Evolutionary conservation across 495 filamentous ascomycete genomes (phyloP), one percentile per base, ranked within the genome.

Genomic region (Aspergillus steynii): DNA sequence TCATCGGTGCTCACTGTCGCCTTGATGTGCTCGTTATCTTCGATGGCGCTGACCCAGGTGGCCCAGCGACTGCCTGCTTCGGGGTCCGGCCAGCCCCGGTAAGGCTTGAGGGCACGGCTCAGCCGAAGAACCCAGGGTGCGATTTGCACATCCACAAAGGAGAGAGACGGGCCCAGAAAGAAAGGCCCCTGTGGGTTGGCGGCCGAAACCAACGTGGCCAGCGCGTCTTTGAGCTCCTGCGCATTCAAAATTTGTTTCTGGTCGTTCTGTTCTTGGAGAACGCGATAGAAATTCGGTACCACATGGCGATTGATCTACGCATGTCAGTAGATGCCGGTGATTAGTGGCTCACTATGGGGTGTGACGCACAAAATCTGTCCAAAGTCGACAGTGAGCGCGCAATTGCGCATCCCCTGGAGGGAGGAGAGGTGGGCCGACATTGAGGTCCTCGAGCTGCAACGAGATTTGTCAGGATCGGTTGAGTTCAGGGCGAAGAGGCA

Each of bases 41-140:
- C 92, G 49, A 97, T 81, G 5, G 93, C 93, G n/a, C 88, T 75
- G 6, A 95, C 76, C 93, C 92, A 97, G 32, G 75, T 77, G 29
- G 81, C 86, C 86, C 89, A 92, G 53, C 93, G 83, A 64, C 79
- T 88, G 6, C 85, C 88, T 14, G 81, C 78, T 60, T 87, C 82
- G 8, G 91, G 85, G 51, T 90, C 86, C 29, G 86, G 85, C 91
- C 91, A 96, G 32, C 85, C 87, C 27, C 90, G 84, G 67, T 93
- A 93, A n/a, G 86, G 88, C 55, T 87, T 86, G 56, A 96, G 77
- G 29, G 96, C 90, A 20, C 86, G 80, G 12, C 81, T 79, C 56
- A 96, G 74, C 1, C 94, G 86, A 34, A 97, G 67, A 53, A 95
- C 83, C 85, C 94, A 98, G 7, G 94, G 94, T 7, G 93, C 93